These are phyloP conservation scores for Beverwykella pulmonaria DNA, from an alignment of 495 filamentous ascomycete species.

Conservation along the genomic window DNA sequence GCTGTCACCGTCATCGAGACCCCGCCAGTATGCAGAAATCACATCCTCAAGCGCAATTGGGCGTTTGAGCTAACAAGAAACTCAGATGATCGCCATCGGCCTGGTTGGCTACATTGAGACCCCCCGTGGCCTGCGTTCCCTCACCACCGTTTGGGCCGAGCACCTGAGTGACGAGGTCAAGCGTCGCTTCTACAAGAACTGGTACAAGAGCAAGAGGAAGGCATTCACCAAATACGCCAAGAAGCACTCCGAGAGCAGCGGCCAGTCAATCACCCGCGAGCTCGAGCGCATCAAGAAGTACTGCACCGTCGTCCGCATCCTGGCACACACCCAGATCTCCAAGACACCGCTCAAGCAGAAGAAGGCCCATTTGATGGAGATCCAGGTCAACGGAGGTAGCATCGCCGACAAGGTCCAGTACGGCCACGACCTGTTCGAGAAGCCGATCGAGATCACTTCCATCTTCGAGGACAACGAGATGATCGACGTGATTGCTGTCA, in stretches of 20 bases:
- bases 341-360: slow-evolving; percentile 99
- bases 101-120: slow-evolving; percentile 99
- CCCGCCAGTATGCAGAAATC: slow-evolving; percentile 82
- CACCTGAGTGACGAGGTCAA: slow-evolving; percentile 98
- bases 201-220: slow-evolving; percentile 99
- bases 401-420: slow-evolving; percentile 95
- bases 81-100: slow-evolving; percentile 96
- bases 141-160: slow-evolving; percentile 99
- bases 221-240: slow-evolving; percentile 99
- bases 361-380: slow-evolving; percentile 99
- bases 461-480: slow-evolving; percentile 99
- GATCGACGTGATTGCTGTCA: slow-evolving; percentile 99
- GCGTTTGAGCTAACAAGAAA: slow-evolving; percentile 56
- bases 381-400: slow-evolving; percentile 98
- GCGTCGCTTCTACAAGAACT: slow-evolving; percentile 99
- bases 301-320: slow-evolving; percentile 99
- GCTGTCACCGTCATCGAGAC: slow-evolving; percentile 99
- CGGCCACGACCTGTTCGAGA: slow-evolving; percentile 93
- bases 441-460: slow-evolving; percentile 85
- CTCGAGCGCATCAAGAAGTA: slow-evolving; percentile 99
- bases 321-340: slow-evolving; percentile 99
- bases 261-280: slow-evolving; percentile 88
- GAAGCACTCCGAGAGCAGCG: slow-evolving; percentile 93
- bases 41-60: slow-evolving; percentile 22
- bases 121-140: slow-evolving; percentile 97